Evolutionary conservation across 495 filamentous ascomycete species (phyloP).

Genomic region (Aspergillus homomorphus): DNA sequence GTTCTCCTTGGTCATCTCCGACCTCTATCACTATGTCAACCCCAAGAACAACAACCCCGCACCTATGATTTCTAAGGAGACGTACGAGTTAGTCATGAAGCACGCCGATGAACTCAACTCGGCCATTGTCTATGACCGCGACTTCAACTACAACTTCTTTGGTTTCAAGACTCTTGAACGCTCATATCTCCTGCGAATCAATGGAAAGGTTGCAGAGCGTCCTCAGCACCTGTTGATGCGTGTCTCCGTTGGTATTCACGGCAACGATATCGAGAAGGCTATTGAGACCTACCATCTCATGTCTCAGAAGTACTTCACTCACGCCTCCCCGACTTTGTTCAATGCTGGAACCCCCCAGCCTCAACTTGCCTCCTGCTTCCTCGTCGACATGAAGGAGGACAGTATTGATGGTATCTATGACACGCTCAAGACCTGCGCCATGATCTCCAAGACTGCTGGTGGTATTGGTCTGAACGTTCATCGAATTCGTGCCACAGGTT

Average conservation of each 20-base stretch:
- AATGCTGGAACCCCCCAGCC: constrained; percentile 92
- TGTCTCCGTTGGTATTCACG: constrained; percentile 94
- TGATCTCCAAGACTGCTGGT: constrained; percentile 99
- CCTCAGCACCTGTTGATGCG: constrained; percentile 99
- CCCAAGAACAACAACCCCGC: constrained; percentile 81
- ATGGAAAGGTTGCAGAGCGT: constrained; percentile 91
- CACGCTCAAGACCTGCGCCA: constrained; percentile 96
- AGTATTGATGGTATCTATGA: constrained; percentile 99
- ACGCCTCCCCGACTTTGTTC: constrained; percentile 96
- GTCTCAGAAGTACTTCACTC: constrained; percentile 97
- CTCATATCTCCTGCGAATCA: constrained; percentile 89
- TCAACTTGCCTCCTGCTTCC: constrained; percentile 94
- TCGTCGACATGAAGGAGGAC: constrained; percentile 97
- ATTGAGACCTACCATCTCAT: constrained; percentile 98
- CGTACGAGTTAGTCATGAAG: constrained; percentile 88
- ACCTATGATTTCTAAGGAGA: constrained; percentile 89
- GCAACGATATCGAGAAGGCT: constrained; percentile 86
- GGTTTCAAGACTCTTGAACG: constrained; percentile 99
- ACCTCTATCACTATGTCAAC: constrained; percentile 95
- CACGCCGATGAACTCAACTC: constrained; percentile 96
- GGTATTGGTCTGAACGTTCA: constrained; percentile 96
- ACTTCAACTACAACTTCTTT: constrained; percentile 99
- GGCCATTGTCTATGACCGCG: constrained; percentile 96
- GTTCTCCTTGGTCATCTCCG: constrained; percentile 88
- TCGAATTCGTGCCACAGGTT: constrained; percentile 91